phyloP scores from a whole-genome alignment of 768 basidiomycete genomes.

The Podaxis sp. region DNA sequence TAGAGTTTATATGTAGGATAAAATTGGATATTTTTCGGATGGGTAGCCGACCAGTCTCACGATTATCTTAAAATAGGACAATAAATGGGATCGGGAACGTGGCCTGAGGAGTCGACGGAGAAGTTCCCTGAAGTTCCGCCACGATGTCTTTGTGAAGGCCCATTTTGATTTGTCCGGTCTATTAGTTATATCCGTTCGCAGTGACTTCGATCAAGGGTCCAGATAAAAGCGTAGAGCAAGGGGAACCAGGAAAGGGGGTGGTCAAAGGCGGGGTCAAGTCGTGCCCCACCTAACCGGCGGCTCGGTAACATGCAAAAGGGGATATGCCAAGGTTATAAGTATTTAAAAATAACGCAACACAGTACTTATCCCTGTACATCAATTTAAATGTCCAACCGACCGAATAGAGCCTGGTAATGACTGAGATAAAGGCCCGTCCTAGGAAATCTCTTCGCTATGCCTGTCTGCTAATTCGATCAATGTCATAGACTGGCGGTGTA shows the following conservation, averaged over 20 bases:
- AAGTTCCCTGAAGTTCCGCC: background rate
- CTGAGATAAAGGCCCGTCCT: background rate
- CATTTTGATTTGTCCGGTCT: no score
- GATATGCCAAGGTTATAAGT: background rate
- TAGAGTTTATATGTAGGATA: background rate
- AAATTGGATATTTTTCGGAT: slow-evolving; percentile 1
- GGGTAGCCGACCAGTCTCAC: slow-evolving; percentile 6
- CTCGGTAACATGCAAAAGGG: background rate
- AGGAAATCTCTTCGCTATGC: background rate
- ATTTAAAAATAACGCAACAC: background rate
- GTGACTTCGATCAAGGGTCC: background rate
- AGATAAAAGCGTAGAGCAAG: no score
- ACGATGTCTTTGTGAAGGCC: background rate
- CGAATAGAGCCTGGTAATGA: background rate
- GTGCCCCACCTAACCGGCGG: background rate
- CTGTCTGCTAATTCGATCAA: slow-evolving; percentile 1
- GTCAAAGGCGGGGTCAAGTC: background rate
- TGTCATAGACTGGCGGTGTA: slow-evolving; percentile 15
- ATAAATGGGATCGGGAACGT: background rate
- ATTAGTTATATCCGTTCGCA: no score
- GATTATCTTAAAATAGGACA: background rate
- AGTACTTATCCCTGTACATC: background rate
- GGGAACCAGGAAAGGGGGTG: background rate
- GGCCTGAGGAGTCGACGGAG: background rate
- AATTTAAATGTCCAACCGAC: background rate